These are phyloP conservation scores for Podila horticola DNA, from an alignment of 192 early-diverging fungal species.

Conservation along the genomic window DNA sequence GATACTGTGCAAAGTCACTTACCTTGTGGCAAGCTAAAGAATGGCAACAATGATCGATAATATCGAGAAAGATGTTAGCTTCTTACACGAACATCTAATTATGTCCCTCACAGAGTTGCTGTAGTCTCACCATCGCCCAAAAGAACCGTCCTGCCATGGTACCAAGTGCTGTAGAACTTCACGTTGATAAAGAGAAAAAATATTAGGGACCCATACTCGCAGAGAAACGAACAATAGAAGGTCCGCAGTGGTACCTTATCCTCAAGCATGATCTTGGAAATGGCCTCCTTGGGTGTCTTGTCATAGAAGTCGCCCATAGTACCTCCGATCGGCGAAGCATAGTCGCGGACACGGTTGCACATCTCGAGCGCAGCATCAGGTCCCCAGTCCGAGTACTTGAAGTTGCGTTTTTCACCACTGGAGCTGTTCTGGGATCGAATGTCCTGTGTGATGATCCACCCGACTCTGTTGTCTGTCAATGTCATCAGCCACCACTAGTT, in stretches of 20 bases:
- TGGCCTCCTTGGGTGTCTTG: constrained; percentile 18
- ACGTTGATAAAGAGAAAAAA: background rate
- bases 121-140: constrained; percentile 26
- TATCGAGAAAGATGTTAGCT: background rate
- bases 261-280: constrained; percentile 38
- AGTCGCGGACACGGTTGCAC: constrained; percentile 10
- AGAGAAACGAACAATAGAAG: too few species aligned
- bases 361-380: constrained; percentile 20
- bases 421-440: constrained; percentile 11
- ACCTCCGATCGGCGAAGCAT: constrained; percentile 8
- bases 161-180: constrained; percentile 38
- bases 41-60: background rate
- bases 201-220: too few species aligned
- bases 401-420: constrained; percentile 11
- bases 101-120: background rate
- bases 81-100: background rate
- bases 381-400: constrained; percentile 33
- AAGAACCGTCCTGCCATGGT: constrained; percentile 17
- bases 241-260: constrained; percentile 11
- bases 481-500: constrained; percentile 32
- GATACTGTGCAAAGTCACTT: background rate
- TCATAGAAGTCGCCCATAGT: constrained; percentile 23
- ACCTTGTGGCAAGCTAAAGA: constrained; percentile 36
- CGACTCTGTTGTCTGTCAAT: constrained; percentile 13
- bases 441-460: constrained; percentile 30